A percentile compares a stretch with the other conserved stretches of the same genome.
phyloP scores from a whole-genome alignment of 1,284 basidiomycete species.

The Porphyrellus sp. region DNA sequence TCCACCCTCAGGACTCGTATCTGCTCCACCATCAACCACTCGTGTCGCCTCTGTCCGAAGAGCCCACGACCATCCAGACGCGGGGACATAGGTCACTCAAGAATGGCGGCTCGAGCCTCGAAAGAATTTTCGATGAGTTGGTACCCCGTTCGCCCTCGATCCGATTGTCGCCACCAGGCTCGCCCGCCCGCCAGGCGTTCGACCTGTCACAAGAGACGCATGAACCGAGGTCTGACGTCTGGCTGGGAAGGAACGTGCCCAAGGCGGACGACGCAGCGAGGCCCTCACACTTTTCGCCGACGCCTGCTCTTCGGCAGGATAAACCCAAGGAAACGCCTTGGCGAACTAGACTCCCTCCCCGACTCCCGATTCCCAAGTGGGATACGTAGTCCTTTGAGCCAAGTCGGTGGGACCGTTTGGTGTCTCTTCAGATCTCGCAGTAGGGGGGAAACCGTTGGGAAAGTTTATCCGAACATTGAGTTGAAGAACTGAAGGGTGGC shows the following conservation, averaged over 20 bases:
- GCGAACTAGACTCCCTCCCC: conserved; percentile 31
- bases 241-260: not conserved
- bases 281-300: not conserved
- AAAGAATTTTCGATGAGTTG: conserved; percentile 18
- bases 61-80: not conserved
- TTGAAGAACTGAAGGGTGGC: too few relatives aligned
- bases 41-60: conserved; percentile 1
- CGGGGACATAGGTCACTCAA: not conserved
- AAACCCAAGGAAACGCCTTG: conserved; percentile 17
- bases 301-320: conserved; percentile 3
- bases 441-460: not conserved
- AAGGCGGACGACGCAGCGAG: not conserved
- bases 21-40: conserved; percentile 21
- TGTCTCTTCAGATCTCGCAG: not conserved
- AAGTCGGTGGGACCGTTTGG: not conserved
- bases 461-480: not conserved
- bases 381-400: conserved; percentile 12
- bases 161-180: conserved; percentile 21
- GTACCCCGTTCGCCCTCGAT: conserved; percentile 22
- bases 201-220: not conserved
- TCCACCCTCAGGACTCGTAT: conserved; percentile 2
- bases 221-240: not conserved
- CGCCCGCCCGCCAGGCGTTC: conserved; percentile 4
- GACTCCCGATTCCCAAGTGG: conserved; percentile 33
- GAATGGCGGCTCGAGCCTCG: conserved; percentile 11